Base-by-base conservation (phyloP, 495 filamentous ascomycete species). In the Aspergillus sclerotiicarbonarius region DNA sequence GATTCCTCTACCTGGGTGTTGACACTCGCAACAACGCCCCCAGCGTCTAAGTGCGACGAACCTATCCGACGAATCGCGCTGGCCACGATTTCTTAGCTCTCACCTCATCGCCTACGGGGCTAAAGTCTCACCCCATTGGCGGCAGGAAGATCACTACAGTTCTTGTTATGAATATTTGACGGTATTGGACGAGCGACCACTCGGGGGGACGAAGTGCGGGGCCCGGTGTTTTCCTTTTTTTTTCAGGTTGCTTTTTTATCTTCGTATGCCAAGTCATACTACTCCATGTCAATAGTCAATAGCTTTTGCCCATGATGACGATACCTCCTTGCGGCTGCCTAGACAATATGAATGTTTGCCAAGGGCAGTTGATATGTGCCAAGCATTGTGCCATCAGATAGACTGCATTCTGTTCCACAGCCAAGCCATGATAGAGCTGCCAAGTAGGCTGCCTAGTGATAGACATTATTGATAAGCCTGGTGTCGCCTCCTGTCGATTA, bases 331-430 rank as follows among this genome's bases (percentile, higher is more conserved):
- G 50, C 60, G 18, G 37, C 37, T 41, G 37, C 37, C 37, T n/a
- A 41, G 37, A 12, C 37, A 12, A 41, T 57, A 60, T 50, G 47
- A 62, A 72, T 69, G 55, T 54, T 56, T 73, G 72, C 70, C 70
- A 73, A 70, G 68, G 55, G 64, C 64, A 65, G 60, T 49, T 64
- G 67, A 70, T 68, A 68, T 63, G 61, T 55, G 72, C 72, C 72
- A 75, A 75, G 72, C 55, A 61, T 62, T 65, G 59, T 71, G 63
- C 55, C 61, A 64, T 75, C 63, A 67, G 70, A 75, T 73, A 61
- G 60, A 63, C 57, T 58, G 55, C 55, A 62, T 50, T 50, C 43
- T 51, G 60, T 66, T 61, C 31, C 63, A 66, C 60, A 57, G 58
- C 63, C 60, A 62, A 63, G 60, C 55, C 58, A 58, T 59, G 56